Percentiles rank a stretch among this genome's conserved stretches.
Evolutionary conservation across 208 protist species (phyloP).

Genomic region (Acanthamoeba lenticulata): DNA sequence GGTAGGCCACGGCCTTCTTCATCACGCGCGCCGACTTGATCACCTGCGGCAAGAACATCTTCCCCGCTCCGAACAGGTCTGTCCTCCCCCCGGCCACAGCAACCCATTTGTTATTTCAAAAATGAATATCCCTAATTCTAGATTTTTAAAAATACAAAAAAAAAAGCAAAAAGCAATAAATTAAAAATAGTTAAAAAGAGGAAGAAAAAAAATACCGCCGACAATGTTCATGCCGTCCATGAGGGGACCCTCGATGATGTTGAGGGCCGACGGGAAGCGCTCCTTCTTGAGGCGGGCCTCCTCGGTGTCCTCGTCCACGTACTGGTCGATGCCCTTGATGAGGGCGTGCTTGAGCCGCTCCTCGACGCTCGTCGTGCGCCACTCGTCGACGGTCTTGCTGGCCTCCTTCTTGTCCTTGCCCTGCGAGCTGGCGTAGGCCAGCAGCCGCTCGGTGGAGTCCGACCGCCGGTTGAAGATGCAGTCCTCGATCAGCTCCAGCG

Average conservation of each 20-base stretch:
- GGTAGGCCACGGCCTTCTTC: constrained; percentile 96
- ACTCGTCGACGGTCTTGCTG: constrained; percentile 86
- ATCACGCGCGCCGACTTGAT: constrained; percentile 96
- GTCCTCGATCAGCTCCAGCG: constrained; percentile 92
- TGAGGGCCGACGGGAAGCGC: constrained; percentile 83
- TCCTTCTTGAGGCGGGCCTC: constrained; percentile 88
- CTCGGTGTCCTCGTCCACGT: constrained; percentile 94
- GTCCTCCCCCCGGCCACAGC: background rate
- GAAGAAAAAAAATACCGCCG: constrained; percentile 75
- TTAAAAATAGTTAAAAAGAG: background rate
- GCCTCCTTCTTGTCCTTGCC: constrained; percentile 58
- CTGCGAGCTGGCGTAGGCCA: constrained; percentile 87
- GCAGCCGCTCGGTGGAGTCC: constrained; percentile 91
- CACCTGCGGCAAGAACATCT: constrained; percentile 98
- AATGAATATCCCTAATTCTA: no score
- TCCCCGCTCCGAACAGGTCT: constrained; percentile 96
- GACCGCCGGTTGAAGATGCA: constrained; percentile 92
- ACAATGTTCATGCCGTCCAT: constrained; percentile 96
- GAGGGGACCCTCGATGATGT: constrained; percentile 95
- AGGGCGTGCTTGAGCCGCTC: constrained; percentile 93
- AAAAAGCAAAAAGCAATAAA: no score
- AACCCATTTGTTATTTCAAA: no score
- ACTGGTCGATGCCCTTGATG: constrained; percentile 96
- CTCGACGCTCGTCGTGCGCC: constrained; percentile 89
- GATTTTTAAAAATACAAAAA: no score